Percentiles rank a stretch among this genome's conserved stretches.
phyloP scores from a whole-genome alignment of 2,329 filamentous ascomycete genomes.

The Plenodomus biglobosus region DNA sequence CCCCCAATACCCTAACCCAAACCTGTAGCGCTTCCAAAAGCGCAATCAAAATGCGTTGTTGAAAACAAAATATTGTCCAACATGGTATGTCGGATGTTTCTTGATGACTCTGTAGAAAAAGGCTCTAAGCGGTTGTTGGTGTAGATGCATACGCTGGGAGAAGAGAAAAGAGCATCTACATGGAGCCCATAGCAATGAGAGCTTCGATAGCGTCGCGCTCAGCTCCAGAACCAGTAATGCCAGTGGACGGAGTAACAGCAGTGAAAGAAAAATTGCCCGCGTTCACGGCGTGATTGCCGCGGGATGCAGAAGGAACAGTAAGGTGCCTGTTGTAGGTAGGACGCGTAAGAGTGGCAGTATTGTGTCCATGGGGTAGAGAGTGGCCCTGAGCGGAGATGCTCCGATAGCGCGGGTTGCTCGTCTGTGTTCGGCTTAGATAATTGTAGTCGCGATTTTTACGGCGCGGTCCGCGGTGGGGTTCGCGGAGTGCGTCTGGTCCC shows the following conservation, averaged over 20 bases:
- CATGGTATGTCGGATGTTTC: conserved; percentile 3
- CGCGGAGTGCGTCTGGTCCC: conserved; percentile 80
- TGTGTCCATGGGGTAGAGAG: conserved; percentile 25
- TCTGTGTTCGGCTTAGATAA: conserved; percentile 41
- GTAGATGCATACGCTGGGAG: neutral
- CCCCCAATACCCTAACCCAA: conserved; percentile 10
- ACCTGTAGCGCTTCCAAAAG: conserved; percentile 4
- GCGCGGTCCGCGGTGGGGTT: conserved; percentile 45
- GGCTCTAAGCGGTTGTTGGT: neutral
- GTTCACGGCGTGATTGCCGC: conserved; percentile 31
- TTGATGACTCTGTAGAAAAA: conserved; percentile 1
- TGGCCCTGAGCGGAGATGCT: conserved; percentile 32
- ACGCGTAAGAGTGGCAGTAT: conserved; percentile 17
- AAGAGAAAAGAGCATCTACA: conserved; percentile 40
- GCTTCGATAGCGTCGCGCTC: conserved; percentile 82
- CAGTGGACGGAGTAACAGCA: conserved; percentile 30
- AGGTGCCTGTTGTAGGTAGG: conserved; percentile 30
- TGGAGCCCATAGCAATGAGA: conserved; percentile 75
- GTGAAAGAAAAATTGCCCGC: conserved; percentile 21
- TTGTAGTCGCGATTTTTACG: conserved; percentile 44
- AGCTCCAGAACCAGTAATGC: conserved; percentile 46
- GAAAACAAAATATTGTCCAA: conserved; percentile 10
- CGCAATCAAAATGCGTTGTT: neutral
- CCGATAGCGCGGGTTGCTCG: conserved; percentile 31
- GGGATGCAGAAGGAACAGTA: conserved; percentile 37